Conservation (phyloP, 1,284 basidiomycete genomes). For the Porogramme epimiltina region DNA sequence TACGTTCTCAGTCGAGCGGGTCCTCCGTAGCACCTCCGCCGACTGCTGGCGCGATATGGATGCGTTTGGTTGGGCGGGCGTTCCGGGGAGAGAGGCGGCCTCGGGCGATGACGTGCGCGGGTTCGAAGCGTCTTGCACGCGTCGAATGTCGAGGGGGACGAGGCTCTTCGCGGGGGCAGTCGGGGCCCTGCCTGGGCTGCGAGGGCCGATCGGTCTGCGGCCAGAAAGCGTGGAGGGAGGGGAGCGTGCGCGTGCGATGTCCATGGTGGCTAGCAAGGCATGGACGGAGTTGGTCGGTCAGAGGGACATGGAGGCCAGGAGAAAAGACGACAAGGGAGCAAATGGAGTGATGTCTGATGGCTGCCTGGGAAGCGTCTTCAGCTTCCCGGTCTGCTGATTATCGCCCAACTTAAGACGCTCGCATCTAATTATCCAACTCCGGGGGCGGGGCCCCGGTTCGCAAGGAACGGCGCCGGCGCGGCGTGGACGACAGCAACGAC, state of each 20-base stretch:
- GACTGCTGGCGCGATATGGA: not conserved
- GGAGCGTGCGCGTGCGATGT: constrained; percentile 22
- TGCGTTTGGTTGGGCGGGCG: constrained; percentile 1
- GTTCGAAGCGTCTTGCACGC: constrained; percentile 20
- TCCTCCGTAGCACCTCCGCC: not conserved
- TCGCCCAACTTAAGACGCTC: not conserved
- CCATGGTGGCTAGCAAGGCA: constrained; percentile 19
- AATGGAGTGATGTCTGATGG: constrained; percentile 18
- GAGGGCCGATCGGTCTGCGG: constrained; percentile 25
- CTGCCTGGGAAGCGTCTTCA: constrained; percentile 17
- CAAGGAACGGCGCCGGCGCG: too few relatives aligned
- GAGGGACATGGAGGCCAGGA: constrained; percentile 20
- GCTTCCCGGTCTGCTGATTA: constrained; percentile 10
- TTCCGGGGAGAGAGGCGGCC: constrained; percentile 1
- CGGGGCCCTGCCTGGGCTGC: constrained; percentile 21
- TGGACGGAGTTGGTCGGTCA: constrained; percentile 1
- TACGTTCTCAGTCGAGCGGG: not conserved
- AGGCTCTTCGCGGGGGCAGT: constrained; percentile 17
- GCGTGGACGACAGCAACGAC: too few relatives aligned
- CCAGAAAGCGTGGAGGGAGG: constrained; percentile 16
- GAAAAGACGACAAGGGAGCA: constrained; percentile 7
- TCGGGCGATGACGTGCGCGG: constrained; percentile 18
- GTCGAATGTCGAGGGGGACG: constrained; percentile 25
- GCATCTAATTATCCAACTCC: too few relatives aligned
- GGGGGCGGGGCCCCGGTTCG: too few relatives aligned